A percentile compares a stretch with the other conserved stretches of the same genome.
Evolutionary conservation across 768 basidiomycete genomes (phyloP).

Genomic region (Pleurotus giganteus): DNA sequence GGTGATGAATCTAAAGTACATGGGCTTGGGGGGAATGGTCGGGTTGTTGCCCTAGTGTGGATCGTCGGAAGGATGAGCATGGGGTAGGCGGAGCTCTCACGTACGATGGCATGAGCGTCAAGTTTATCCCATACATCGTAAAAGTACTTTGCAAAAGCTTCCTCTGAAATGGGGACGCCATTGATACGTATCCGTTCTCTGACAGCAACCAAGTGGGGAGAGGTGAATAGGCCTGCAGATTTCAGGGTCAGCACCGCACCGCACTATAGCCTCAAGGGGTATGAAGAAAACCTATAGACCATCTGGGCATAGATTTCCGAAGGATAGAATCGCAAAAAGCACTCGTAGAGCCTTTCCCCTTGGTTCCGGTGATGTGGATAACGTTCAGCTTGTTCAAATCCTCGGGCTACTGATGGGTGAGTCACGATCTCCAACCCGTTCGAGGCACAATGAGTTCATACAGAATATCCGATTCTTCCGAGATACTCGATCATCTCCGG

Average conservation of each 20-base stretch:
- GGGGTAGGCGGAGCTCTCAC: constrained; percentile 11
- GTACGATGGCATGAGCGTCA: constrained; percentile 58
- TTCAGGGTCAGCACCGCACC: background rate
- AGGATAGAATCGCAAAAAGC: constrained; percentile 90
- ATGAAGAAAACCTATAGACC: constrained; percentile 71
- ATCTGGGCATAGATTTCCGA: constrained; percentile 66
- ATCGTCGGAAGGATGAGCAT: constrained; percentile 5
- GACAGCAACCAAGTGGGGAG: constrained; percentile 94
- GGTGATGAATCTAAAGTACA: constrained; percentile 93
- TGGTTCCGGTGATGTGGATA: constrained; percentile 95
- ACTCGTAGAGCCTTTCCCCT: constrained; percentile 97
- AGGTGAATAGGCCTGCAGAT: constrained; percentile 86
- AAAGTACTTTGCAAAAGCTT: constrained; percentile 86
- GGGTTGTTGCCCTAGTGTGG: constrained; percentile 41
- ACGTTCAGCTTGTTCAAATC: constrained; percentile 89
- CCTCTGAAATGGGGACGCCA: constrained; percentile 85
- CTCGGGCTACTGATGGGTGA: constrained; percentile 49
- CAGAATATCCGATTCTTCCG: constrained; percentile 80
- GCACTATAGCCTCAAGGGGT: background rate
- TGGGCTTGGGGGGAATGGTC: constrained; percentile 70
- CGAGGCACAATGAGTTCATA: constrained; percentile 26
- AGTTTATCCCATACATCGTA: constrained; percentile 95
- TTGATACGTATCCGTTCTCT: constrained; percentile 95
- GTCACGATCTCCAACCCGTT: constrained; percentile 13
- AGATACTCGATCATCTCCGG: constrained; percentile 92